Evolutionary conservation across 2,329 filamentous ascomycete species (phyloP), one percentile per base, ranked within the genome.

Genomic region (Pezicula radicicola): DNA sequence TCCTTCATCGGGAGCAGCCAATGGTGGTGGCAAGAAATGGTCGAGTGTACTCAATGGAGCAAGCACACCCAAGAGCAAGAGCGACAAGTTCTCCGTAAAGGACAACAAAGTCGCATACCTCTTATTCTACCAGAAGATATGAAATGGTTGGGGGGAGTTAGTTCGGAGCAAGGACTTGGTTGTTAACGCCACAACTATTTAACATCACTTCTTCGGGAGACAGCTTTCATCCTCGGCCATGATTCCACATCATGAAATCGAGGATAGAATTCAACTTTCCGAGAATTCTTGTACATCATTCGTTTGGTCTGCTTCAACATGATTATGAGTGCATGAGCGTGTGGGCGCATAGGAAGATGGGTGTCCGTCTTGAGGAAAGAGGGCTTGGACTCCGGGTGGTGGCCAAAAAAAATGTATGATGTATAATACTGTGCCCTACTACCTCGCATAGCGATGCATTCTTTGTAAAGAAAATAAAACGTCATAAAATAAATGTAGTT

Each of bases 91-190:
- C 53, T 78, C 78, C 16, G 71, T 89, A 66, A 91, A 90, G 71
- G 93, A 97, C 70, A 96, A 93, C 78, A 96, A 96, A 78, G 93
- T 97, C 53, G 94, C 94, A 4, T 99, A 99, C 72, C 83, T 99
- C 60, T 74, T 99, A 66, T 96, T 99, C 73, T 99, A 99, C 70
- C 88, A 97, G 74, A 66, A 60, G 54, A 65, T 67, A 56, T 65
- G 55, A 65, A 36, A 49, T 19, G 15, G 16, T 3, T n/a, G 36
- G 12, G 30, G 12, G 30, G 2, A 13, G 30, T 33, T 33, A 37
- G n/a, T 8, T n/a, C 39, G 30, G 44, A 10, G 19, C n/a, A 42
- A 33, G 46, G 43, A 27, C 33, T 13, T 40, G 35, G 48, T 12
- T 19, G 40, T 21, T 25, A n/a, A n/a, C 9, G 18, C 10, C 25